phyloP scores from a whole-genome alignment of 495 filamentous ascomycete genomes.

The Penicillium nucicola region DNA sequence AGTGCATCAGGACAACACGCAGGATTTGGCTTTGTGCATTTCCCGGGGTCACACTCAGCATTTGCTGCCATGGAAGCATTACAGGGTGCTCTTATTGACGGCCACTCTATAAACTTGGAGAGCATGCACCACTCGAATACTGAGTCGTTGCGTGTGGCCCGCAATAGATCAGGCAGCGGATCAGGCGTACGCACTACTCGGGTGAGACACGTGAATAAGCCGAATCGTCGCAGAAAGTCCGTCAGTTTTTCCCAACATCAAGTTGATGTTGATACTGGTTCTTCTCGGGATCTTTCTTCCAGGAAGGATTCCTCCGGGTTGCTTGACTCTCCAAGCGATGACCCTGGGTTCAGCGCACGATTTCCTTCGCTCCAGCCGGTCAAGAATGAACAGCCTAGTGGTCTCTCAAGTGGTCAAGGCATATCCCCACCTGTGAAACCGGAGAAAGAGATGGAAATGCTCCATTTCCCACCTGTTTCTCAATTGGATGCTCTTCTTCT shows the following conservation, averaged over 20 bases:
- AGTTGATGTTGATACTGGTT: neutral
- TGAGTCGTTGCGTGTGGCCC: constrained; percentile 8
- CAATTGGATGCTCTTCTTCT: constrained; percentile 41
- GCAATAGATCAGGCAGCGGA: neutral
- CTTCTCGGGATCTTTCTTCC: neutral
- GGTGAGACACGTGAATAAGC: too few relatives aligned
- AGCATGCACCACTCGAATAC: constrained; percentile 53
- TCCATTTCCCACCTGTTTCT: constrained; percentile 43
- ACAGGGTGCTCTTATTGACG: constrained; percentile 73
- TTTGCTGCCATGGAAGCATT: constrained; percentile 69
- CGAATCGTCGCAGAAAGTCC: constrained; percentile 13
- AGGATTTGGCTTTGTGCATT: constrained; percentile 90
- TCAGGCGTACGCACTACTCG: too few relatives aligned
- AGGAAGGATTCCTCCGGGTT: constrained; percentile 5
- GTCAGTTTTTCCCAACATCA: constrained; percentile 14
- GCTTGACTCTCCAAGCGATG: constrained; percentile 19
- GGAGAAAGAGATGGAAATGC: constrained; percentile 24
- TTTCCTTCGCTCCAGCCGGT: constrained; percentile 30
- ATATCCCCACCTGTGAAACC: constrained; percentile 18
- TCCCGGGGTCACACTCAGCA: constrained; percentile 72
- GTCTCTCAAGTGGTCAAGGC: constrained; percentile 1
- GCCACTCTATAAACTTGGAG: constrained; percentile 84
- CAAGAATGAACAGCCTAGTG: neutral
- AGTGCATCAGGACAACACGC: constrained; percentile 74
- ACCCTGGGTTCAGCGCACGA: constrained; percentile 23